Evolutionary conservation across 2,329 filamentous ascomycete species (phyloP).

Genomic region (Aureobasidium sp.): DNA sequence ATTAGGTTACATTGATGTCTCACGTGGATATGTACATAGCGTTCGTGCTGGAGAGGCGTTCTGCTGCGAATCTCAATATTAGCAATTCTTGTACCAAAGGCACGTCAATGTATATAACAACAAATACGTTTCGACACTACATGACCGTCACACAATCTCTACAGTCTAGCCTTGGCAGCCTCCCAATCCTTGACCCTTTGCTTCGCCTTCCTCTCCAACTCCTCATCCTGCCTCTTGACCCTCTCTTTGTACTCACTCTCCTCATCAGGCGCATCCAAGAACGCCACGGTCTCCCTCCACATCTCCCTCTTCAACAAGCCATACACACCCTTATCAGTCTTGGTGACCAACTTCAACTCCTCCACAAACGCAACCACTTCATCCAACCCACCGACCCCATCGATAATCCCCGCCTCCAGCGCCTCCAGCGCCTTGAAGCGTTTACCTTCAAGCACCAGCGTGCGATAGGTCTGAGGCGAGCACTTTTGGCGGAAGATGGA

Average conservation of each 20-base stretch:
- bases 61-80: not conserved
- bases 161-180: constrained; percentile 22
- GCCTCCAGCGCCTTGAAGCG: constrained; percentile 56
- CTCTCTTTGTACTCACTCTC: constrained; percentile 31
- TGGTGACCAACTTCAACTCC: constrained; percentile 50
- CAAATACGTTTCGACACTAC: not conserved
- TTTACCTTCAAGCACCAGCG: constrained; percentile 63
- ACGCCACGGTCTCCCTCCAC: constrained; percentile 55
- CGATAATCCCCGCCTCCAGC: constrained; percentile 57
- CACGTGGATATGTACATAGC: not conserved
- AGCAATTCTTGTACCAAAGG: not conserved
- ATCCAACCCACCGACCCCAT: constrained; percentile 55
- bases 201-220: constrained; percentile 12
- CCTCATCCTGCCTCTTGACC: constrained; percentile 25
- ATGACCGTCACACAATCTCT: not conserved
- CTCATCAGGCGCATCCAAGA: constrained; percentile 46
- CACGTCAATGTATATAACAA: not conserved
- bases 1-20: not conserved
- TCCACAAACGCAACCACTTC: constrained; percentile 53
- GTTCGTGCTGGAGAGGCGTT: not conserved
- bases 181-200: constrained; percentile 23
- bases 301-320: constrained; percentile 66
- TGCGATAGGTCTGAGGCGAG: constrained; percentile 45
- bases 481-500: constrained; percentile 66
- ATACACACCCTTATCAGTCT: constrained; percentile 58